A percentile compares a stretch with the other conserved stretches of the same genome.
phyloP scores from a whole-genome alignment of 2,329 filamentous ascomycete species.

The Paraphoma sp. region DNA sequence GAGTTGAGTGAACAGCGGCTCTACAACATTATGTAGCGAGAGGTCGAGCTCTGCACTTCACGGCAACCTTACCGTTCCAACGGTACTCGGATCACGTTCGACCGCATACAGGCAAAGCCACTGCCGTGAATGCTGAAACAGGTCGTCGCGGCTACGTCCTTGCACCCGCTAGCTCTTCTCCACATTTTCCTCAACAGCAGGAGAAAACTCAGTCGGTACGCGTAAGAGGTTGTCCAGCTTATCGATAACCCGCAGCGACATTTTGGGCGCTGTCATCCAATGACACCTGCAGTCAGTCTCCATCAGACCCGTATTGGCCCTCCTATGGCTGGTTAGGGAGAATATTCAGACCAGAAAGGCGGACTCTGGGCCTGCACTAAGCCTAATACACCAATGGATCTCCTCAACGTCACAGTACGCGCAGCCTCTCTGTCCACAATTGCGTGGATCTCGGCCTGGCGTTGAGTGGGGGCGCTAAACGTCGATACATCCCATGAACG shows the following conservation, averaged over 20 bases:
- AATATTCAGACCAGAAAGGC: constrained; percentile 2
- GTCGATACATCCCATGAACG: constrained; percentile 20
- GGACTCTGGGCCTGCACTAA: constrained; percentile 12
- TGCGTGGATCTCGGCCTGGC: constrained; percentile 21
- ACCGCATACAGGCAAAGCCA: too few species aligned
- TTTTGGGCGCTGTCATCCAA: constrained; percentile 24
- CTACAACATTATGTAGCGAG: too few species aligned
- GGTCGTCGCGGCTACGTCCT: constrained; percentile 8
- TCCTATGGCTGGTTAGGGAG: constrained; percentile 11
- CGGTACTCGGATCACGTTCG: too few species aligned
- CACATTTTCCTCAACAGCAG: constrained; percentile 37
- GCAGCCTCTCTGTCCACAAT: constrained; percentile 25
- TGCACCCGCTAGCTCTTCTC: constrained; percentile 27
- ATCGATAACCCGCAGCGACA: constrained; percentile 23
- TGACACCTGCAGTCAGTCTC: constrained; percentile 14
- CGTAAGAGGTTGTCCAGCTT: constrained; percentile 37
- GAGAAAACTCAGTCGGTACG: constrained; percentile 34
- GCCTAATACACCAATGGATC: constrained; percentile 15
- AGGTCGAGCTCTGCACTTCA: too few species aligned
- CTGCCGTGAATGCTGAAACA: neutral
- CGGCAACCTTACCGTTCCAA: too few species aligned
- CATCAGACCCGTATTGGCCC: constrained; percentile 19
- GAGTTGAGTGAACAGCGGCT: too few species aligned
- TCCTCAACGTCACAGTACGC: constrained; percentile 19
- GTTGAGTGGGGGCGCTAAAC: constrained; percentile 20